Evolutionary conservation across 108 stramenopile genomes (phyloP), one percentile per base, ranked within the genome.

Genomic region (Fragilariopsis cylindrus): DNA sequence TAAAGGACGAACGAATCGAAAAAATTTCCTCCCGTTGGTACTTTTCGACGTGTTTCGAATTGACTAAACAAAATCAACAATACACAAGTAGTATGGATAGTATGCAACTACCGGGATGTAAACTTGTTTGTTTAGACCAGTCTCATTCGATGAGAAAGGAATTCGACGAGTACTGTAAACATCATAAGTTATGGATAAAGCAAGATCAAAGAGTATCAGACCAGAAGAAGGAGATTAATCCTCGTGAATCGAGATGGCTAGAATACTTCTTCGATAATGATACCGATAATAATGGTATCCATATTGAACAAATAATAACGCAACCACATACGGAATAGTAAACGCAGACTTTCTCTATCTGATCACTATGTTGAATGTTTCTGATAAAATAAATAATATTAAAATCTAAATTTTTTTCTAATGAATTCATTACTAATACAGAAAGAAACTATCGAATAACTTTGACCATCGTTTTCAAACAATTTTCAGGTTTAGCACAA

Each of bases 1-100:
- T 90, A 19, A 60, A n/a, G 48, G 82, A 87, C 50, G 93, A 94
- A 69, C 84, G 75, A 11, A 88, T 94, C 54, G 83, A 76, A 39
- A 64, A 68, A 6, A 55, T 88, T 9, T 79, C 83, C 4, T 54
- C 64, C 9, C 56, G 90, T 16, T 94, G 87, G 87, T 94, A 90
- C 69, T 75, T 93, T 6, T 78, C 86, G 21, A 69, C 85, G 9
- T 65, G 46, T 40, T 92, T 92, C 68, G 58, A 63, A 40, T 7
- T 63, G 8, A 43, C 62, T 2, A 30, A 30, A 30, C 30, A 30
- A 30, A 30, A 30, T 30, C 30, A 30, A 30, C 30, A 30, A 30
- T 30, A 40, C n/a, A 63, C 11, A 18, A 63, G 7, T 41, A n/a
- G 79, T 11, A 73, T 83, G 21, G 82, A 82, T 53, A 78, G 80